Evolutionary conservation across 306 rosid species (phyloP).

Genomic region (Dalbergia oliveri): DNA sequence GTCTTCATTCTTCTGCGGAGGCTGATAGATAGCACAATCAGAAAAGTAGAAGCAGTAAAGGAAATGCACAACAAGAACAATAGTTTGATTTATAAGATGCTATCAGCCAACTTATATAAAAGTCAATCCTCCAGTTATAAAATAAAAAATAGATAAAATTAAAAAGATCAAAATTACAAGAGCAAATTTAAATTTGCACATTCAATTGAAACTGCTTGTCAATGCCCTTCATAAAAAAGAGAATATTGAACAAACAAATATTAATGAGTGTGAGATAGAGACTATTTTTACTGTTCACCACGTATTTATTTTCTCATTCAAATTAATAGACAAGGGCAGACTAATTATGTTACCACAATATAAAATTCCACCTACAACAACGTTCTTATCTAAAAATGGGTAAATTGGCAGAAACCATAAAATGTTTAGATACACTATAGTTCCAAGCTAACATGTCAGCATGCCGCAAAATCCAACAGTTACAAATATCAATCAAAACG

Average conservation of each 20-base stretch:
- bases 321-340: neutral
- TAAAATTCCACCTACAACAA: slow-evolving; percentile 20
- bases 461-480: slow-evolving; percentile 33
- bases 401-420: neutral
- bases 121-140: neutral
- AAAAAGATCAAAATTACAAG: slow-evolving; percentile 1
- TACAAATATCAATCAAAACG: neutral
- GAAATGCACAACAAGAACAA: slow-evolving; percentile 34
- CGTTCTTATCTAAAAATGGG: neutral
- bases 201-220: neutral
- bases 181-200: slow-evolving; percentile 2
- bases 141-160: too few species aligned
- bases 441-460: neutral
- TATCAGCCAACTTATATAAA: neutral
- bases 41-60: slow-evolving; percentile 23
- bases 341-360: neutral
- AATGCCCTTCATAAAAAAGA: neutral
- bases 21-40: slow-evolving; percentile 46
- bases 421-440: neutral
- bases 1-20: slow-evolving; percentile 79
- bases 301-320: neutral
- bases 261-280: neutral
- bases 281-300: neutral
- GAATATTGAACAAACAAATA: neutral
- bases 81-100: neutral